Conservation (phyloP, 2,329 filamentous ascomycete species). For the Cadophora sp. region DNA sequence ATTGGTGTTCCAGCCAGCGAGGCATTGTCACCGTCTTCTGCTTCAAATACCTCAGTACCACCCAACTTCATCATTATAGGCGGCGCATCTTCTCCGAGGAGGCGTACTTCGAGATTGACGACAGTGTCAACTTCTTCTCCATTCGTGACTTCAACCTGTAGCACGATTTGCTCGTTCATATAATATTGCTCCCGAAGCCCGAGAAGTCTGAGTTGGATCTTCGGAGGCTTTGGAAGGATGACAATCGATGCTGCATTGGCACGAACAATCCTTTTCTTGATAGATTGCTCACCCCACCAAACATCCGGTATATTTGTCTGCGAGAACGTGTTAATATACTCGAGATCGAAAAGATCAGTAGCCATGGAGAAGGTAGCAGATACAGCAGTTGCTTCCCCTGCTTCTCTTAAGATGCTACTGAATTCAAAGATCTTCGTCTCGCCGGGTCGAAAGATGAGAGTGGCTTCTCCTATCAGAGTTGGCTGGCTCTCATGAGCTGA, state of each 20-base stretch:
- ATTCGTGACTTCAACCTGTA: conserved; percentile 77
- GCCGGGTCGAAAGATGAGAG: conserved; percentile 71
- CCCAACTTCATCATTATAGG: conserved; percentile 49
- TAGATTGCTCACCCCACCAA: conserved; percentile 57
- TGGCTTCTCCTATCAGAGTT: conserved; percentile 59
- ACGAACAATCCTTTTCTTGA: conserved; percentile 55
- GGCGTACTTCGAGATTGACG: conserved; percentile 71
- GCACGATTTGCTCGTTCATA: conserved; percentile 75
- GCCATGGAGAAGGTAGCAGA: conserved; percentile 69
- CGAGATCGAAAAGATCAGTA: conserved; percentile 69
- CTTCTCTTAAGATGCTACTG: conserved; percentile 76
- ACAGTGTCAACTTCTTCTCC: conserved; percentile 81
- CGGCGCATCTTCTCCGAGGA: conserved; percentile 66
- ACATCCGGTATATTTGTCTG: conserved; percentile 50
- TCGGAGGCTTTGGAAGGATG: conserved; percentile 88
- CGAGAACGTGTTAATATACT: conserved; percentile 65
- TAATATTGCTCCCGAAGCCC: conserved; percentile 77
- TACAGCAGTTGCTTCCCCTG: conserved; percentile 75
- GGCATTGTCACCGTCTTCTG: conserved; percentile 11
- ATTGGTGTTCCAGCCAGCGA: conserved; percentile 33
- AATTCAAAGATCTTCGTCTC: conserved; percentile 76
- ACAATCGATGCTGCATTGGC: conserved; percentile 63
- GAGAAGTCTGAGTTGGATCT: conserved; percentile 77
- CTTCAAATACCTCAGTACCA: conserved; percentile 16
- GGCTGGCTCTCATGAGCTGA: conserved; percentile 42